Conservation (phyloP, 129 eudicot genomes). For the Artemisia tridentata region DNA sequence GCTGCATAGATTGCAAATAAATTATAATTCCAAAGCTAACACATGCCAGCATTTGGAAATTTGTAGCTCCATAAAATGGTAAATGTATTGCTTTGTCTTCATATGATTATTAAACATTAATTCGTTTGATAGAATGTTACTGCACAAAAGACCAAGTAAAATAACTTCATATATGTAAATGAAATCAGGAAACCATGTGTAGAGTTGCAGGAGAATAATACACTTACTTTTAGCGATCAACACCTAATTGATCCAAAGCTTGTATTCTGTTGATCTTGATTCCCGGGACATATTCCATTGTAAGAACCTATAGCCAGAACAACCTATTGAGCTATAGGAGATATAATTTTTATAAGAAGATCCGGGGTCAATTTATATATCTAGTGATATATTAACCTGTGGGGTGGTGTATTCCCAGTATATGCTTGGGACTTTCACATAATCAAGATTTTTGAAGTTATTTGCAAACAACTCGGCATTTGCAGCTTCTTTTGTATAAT, state of each 20-base stretch:
- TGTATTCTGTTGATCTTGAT: slow-evolving; percentile 91
- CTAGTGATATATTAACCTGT: slow-evolving; percentile 55
- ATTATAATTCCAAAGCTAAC: too few relatives aligned
- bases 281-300: slow-evolving; percentile 99
- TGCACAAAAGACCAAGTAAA: too few relatives aligned
- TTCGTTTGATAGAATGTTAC: too few relatives aligned
- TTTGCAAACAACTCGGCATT: slow-evolving; percentile 86
- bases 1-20: too few relatives aligned
- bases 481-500: slow-evolving; percentile 95
- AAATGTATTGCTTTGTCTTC: too few relatives aligned
- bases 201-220: slow-evolving; percentile 9
- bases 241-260: slow-evolving; percentile 95
- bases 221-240: slow-evolving; percentile 82
- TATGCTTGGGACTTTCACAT: slow-evolving; percentile 88
- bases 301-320: slow-evolving; percentile 52
- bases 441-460: slow-evolving; percentile 77
- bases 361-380: background rate
- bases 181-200: background rate
- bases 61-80: too few relatives aligned
- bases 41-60: too few relatives aligned
- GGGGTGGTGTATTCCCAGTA: slow-evolving; percentile 97
- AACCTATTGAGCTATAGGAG: slow-evolving; percentile 22
- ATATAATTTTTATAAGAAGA: background rate
- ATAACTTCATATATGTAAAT: too few relatives aligned
- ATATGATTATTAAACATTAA: too few relatives aligned